Evolutionary conservation across 768 basidiomycete genomes (phyloP), one percentile per base, ranked within the genome.

Genomic region (Leccinum pellstonianum): DNA sequence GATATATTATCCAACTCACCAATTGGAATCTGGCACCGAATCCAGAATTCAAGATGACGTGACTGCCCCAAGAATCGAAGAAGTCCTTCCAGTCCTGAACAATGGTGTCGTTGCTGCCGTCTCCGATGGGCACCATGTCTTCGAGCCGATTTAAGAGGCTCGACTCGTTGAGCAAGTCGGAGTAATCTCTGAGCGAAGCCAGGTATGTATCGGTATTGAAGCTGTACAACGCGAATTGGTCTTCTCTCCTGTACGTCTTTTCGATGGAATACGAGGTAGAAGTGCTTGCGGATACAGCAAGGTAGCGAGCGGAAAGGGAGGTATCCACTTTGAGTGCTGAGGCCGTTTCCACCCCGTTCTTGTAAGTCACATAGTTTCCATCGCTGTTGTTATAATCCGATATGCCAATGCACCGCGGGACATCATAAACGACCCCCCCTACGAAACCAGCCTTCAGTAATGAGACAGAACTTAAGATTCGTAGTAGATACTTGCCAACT

Each of bases 201-300:
- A 57, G 49, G 52, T 64, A 64, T 3, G 51, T 53, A 33, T 60
- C 54, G 1, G 62, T 46, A 41, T 64, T 65, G 55, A 63, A 65
- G 14, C 63, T 60, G 55, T 65, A 65, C 58, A 64, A 53, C n/a
- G 64, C 64, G 37, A 43, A 64, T 48, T 65, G 64, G 15, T 56
- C 53, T 43, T 65, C 59, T 29, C 63, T 52, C 35, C 51, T 56
- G 52, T 54, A 55, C 2, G 61, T 54, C 52, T 64, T 64, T 15
- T 58, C 51, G 38, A 58, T 52, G n/a, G 62, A 47, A 43, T 63
- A 62, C 15, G 62, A 62, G 12, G 21, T n/a, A 35, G 64, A 65
- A 19, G 59, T n/a, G 27, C 59, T 56, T 12, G 58, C 64, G 6
- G 64, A 57, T 19, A 61, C 60, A 5, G 56, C 56, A 15, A 61